These are phyloP conservation scores for Ceratobasidium theobromae DNA, from an alignment of 1,284 basidiomycete genomes.

Conservation along the genomic window DNA sequence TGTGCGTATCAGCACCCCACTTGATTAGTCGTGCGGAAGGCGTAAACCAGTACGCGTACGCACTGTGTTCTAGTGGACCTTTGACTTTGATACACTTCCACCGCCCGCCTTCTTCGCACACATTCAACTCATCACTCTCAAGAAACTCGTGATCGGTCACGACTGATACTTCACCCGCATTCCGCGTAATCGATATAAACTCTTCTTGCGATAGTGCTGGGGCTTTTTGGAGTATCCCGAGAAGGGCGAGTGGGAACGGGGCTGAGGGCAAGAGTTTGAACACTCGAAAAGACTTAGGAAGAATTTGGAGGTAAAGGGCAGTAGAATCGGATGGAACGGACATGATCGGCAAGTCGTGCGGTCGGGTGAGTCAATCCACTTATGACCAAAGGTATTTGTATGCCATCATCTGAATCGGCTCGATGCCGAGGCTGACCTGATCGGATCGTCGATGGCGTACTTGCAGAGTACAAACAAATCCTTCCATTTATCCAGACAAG, in stretches of 20 bases:
- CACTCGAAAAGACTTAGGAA: constrained; percentile 60
- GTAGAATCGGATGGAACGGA: constrained; percentile 52
- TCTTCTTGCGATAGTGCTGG: constrained; percentile 34
- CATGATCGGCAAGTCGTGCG: constrained; percentile 44
- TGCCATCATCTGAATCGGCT: no score
- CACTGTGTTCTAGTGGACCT: constrained; percentile 68
- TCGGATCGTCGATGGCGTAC: no score
- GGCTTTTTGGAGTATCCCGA: constrained; percentile 34
- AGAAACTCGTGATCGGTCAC: constrained; percentile 50
- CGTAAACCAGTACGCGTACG: no score
- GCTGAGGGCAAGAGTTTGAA: constrained; percentile 49
- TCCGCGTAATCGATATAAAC: constrained; percentile 61
- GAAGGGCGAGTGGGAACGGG: constrained; percentile 38
- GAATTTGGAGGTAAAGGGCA: constrained; percentile 55
- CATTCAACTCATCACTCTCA: constrained; percentile 39
- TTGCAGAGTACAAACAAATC: no score
- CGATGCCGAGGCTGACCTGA: no score
- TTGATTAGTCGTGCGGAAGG: neutral
- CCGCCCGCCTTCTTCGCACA: constrained; percentile 43
- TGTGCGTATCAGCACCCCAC: constrained; percentile 46
- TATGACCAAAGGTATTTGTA: no score
- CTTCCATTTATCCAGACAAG: neutral
- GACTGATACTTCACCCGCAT: constrained; percentile 61
- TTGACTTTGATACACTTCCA: constrained; percentile 64
- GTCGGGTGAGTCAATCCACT: no score